Conservation (phyloP, 345 rosid genomes). For the Mangifera indica region DNA sequence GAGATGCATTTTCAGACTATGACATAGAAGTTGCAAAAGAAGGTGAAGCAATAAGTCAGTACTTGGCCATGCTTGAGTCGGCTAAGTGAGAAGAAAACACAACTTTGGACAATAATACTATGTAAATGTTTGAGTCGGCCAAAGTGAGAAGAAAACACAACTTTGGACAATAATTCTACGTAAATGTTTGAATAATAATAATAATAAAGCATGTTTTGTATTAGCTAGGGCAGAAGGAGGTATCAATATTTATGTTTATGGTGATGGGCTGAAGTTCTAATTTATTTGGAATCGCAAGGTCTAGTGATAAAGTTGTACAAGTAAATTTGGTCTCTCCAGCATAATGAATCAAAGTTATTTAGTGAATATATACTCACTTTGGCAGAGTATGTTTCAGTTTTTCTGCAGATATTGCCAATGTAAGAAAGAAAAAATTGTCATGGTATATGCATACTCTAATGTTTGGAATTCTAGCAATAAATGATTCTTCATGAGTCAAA, state of each 20-base stretch:
- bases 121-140: slow-evolving; percentile 10
- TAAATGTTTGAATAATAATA: background rate
- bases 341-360: too few relatives aligned
- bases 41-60: slow-evolving; percentile 72
- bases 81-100: slow-evolving; percentile 12
- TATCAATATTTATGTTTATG: slow-evolving; percentile 5
- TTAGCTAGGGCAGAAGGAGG: background rate
- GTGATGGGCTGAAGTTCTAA: background rate
- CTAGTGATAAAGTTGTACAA: background rate
- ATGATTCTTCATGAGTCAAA: too few relatives aligned
- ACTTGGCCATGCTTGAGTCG: slow-evolving; percentile 55
- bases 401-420: too few relatives aligned
- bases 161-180: background rate
- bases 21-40: slow-evolving; percentile 69
- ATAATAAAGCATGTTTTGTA: background rate
- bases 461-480: too few relatives aligned
- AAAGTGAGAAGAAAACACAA: too few relatives aligned
- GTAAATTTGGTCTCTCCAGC: too few relatives aligned
- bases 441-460: too few relatives aligned
- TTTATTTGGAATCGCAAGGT: background rate
- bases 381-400: too few relatives aligned
- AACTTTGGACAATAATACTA: background rate
- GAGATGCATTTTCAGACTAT: slow-evolving; percentile 65
- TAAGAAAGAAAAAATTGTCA: too few relatives aligned
- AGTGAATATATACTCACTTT: too few relatives aligned